phyloP scores from a whole-genome alignment of 805 yeast species.

The Saturnispora saitoi region DNA sequence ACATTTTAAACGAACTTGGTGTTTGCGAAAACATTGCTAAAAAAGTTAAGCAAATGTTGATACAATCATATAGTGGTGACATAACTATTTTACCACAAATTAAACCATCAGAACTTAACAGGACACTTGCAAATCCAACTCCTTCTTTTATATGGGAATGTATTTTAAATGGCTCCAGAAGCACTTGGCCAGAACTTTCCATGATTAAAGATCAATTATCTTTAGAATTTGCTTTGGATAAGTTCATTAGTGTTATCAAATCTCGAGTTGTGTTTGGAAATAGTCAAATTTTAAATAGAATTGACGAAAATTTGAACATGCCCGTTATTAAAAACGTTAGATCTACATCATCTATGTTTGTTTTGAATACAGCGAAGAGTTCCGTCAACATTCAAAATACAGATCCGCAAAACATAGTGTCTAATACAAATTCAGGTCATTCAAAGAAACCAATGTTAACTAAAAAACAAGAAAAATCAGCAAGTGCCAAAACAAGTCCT shows the following conservation, averaged over 20 bases:
- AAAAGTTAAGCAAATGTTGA: constrained; percentile 63
- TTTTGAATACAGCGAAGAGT: background rate
- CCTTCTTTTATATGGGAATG: constrained; percentile 64
- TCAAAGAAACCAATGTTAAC: background rate
- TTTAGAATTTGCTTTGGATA: constrained; percentile 79
- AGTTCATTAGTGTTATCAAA: constrained; percentile 60
- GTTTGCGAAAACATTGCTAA: constrained; percentile 64
- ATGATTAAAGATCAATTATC: constrained; percentile 84
- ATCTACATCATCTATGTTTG: constrained; percentile 3
- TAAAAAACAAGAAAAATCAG: background rate
- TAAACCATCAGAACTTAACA: constrained; percentile 46
- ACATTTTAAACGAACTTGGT: constrained; percentile 67
- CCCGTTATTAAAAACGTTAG: constrained; percentile 5
- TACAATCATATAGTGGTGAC: constrained; percentile 89
- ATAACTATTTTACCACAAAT: constrained; percentile 84
- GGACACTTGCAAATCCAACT: constrained; percentile 72
- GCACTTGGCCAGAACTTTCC: constrained; percentile 90
- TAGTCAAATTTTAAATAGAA: background rate
- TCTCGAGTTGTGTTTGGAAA: constrained; percentile 43
- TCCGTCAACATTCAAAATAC: background rate
- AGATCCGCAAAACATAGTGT: background rate
- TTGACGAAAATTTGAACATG: background rate
- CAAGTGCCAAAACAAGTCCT: constrained; percentile 1
- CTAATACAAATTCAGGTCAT: constrained; percentile 2
- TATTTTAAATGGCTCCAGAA: constrained; percentile 74